Conservation (phyloP, 257 asterid species). For the Nicotiana tomentosiformis region DNA sequence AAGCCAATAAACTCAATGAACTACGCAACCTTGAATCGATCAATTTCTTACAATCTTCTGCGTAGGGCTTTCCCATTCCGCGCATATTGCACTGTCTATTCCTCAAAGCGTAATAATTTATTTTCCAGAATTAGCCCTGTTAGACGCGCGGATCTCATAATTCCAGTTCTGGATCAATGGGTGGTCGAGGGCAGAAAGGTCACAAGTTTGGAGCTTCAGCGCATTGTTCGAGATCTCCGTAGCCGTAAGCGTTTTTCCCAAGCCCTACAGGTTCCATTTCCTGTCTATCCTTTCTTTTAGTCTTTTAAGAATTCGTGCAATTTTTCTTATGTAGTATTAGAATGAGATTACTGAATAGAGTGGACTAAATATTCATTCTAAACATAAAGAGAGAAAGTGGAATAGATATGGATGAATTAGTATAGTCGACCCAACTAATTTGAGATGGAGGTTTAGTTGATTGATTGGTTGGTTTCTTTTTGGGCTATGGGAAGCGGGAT, state of each 20-base stretch:
- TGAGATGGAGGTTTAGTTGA: not conserved
- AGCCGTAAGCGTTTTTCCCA: constrained; percentile 50
- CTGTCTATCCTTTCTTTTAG: not conserved
- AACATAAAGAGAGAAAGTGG: not conserved
- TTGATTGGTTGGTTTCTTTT: not conserved
- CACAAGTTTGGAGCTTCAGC: constrained; percentile 35
- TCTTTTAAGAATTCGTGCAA: not conserved
- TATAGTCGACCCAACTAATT: not conserved
- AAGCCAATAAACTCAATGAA: constrained; percentile 18
- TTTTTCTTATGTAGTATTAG: not conserved
- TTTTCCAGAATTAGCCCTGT: constrained; percentile 52
- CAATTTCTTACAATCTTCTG: constrained; percentile 14
- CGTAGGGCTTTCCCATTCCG: constrained; percentile 5
- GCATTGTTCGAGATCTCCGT: constrained; percentile 53
- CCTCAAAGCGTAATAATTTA: constrained; percentile 33
- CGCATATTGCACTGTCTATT: constrained; percentile 15
- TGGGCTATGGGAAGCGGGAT: not conserved
- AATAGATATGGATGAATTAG: not conserved
- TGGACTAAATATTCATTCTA: not conserved
- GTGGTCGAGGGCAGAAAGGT: constrained; percentile 48
- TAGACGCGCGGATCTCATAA: constrained; percentile 27
- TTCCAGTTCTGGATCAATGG: constrained; percentile 53
- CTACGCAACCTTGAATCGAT: constrained; percentile 22
- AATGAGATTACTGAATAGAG: not conserved
- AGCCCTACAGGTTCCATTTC: constrained; percentile 44